These are phyloP conservation scores for Geotrichum klebahnii DNA, from an alignment of 1,139 yeast species.

Conservation along the genomic window DNA sequence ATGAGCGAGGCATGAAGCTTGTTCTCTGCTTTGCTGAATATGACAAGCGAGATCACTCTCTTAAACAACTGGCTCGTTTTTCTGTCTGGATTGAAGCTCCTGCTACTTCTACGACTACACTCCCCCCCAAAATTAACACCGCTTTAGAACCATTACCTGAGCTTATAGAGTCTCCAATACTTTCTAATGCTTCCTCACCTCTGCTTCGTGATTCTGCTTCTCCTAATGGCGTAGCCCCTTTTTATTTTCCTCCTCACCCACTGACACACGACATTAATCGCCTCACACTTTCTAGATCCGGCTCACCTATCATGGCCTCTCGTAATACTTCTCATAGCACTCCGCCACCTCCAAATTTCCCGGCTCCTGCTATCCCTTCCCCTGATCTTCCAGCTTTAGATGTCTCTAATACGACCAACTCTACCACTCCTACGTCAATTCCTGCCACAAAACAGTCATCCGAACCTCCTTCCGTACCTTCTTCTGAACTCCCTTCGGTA, in stretches of 20 bases:
- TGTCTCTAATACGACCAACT: too few relatives aligned
- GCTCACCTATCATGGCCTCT: constrained; percentile 10
- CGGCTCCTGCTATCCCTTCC: constrained; percentile 12
- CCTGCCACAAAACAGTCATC: not conserved
- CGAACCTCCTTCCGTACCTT: not conserved
- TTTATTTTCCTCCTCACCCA: constrained; percentile 2
- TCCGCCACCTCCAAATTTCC: constrained; percentile 14
- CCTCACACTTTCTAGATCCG: constrained; percentile 6
- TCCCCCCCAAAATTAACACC: constrained; percentile 12
- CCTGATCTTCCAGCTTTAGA: not conserved
- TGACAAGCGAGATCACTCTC: constrained; percentile 38
- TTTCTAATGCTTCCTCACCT: constrained; percentile 16
- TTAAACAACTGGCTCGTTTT: constrained; percentile 37
- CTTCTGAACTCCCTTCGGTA: not conserved
- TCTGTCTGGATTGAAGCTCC: constrained; percentile 35
- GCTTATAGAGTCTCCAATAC: constrained; percentile 17
- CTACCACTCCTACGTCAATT: not conserved
- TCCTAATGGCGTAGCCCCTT: not conserved
- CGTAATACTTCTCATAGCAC: constrained; percentile 12
- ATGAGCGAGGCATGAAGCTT: constrained; percentile 28
- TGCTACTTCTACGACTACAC: not conserved
- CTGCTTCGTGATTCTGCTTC: constrained; percentile 10
- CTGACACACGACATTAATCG: constrained; percentile 5
- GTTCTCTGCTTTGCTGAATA: constrained; percentile 41
- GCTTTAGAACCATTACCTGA: constrained; percentile 11